phyloP scores from a whole-genome alignment of 139 green algal species.

The Micromonas commoda region DNA sequence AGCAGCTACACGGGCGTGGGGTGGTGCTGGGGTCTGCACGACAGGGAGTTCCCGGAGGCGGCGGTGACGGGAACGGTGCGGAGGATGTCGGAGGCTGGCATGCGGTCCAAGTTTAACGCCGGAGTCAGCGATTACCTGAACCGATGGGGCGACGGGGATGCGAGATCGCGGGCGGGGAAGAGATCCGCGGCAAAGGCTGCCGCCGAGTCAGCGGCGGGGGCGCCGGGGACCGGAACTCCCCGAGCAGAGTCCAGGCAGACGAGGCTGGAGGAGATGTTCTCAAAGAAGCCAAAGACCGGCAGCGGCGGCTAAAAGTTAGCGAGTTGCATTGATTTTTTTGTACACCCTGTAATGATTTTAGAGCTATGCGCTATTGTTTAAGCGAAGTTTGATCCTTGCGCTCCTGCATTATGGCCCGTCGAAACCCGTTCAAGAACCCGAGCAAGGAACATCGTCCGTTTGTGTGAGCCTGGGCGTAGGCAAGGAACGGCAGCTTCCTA shows the following conservation, averaged over 20 bases:
- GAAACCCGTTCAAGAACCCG: neutral
- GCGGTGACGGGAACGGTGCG: conserved; percentile 32
- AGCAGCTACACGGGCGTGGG: conserved; percentile 32
- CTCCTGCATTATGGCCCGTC: neutral
- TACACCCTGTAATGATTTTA: too few relatives aligned
- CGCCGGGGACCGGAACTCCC: neutral
- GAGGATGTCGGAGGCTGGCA: conserved; percentile 31
- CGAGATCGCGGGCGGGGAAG: too few relatives aligned
- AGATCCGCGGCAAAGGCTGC: too few relatives aligned
- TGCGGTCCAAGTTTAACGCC: conserved; percentile 33
- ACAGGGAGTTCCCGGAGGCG: conserved; percentile 26
- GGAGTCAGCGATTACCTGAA: conserved; percentile 31
- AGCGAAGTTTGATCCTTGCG: too few relatives aligned
- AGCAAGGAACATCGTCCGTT: neutral
- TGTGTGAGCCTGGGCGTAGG: neutral
- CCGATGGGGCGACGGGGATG: neutral
- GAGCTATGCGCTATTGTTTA: too few relatives aligned
- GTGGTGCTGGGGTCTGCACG: conserved; percentile 39
- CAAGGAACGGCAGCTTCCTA: conserved; percentile 15
- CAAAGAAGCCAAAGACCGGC: neutral
- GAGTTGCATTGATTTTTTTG: too few relatives aligned
- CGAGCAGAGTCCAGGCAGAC: neutral
- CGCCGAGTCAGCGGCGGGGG: too few relatives aligned
- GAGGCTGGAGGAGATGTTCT: neutral
- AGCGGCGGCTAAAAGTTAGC: neutral